Evolutionary conservation across 768 basidiomycete species (phyloP).

Genomic region (Boletus tomentosulus): DNA sequence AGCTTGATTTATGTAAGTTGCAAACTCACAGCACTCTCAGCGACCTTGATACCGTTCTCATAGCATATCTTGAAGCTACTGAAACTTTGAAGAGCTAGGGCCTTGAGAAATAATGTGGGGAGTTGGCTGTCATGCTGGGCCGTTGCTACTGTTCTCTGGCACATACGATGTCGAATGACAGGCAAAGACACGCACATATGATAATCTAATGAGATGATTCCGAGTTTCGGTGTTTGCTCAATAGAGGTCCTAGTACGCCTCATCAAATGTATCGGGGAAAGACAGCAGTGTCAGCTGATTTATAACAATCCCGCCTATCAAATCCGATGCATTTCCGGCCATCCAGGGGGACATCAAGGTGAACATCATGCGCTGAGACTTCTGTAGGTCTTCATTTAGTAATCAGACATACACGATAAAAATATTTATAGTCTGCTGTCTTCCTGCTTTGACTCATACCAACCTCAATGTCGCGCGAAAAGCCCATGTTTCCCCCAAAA

Average conservation of each 20-base stretch:
- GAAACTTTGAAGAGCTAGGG: too few relatives aligned
- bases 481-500: slow-evolving; percentile 1
- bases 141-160: too few relatives aligned
- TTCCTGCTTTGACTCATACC: slow-evolving; percentile 1
- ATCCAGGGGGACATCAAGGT: neutral
- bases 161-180: too few relatives aligned
- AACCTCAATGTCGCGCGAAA: neutral
- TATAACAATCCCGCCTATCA: neutral
- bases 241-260: too few relatives aligned
- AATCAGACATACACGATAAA: neutral
- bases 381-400: neutral
- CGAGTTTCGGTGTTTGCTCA: too few relatives aligned
- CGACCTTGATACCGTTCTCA: neutral
- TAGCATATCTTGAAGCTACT: neutral
- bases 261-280: too few relatives aligned
- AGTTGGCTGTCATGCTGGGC: too few relatives aligned
- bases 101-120: too few relatives aligned
- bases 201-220: too few relatives aligned
- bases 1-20: neutral
- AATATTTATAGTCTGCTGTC: neutral
- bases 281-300: neutral
- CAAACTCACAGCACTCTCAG: neutral
- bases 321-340: neutral
- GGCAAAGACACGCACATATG: too few relatives aligned
- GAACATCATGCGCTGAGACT: neutral